phyloP scores from a whole-genome alignment of 208 protist genomes.

The Trypanosoma caninum region DNA sequence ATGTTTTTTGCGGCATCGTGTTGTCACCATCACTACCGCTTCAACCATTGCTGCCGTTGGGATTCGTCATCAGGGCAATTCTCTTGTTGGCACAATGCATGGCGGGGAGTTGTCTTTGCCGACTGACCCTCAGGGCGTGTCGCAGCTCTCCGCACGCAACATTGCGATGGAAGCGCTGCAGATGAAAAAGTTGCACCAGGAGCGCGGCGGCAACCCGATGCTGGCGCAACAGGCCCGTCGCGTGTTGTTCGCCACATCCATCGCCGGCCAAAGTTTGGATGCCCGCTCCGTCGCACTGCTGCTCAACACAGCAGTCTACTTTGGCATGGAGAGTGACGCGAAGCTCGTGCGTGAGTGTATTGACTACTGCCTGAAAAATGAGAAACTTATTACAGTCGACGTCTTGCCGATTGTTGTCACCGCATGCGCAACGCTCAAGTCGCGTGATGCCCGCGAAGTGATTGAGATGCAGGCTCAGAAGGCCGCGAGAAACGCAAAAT shows the following conservation, averaged over 20 bases:
- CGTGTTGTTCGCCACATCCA: conserved; percentile 88
- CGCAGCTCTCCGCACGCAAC: conserved; percentile 81
- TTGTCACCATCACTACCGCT: not conserved
- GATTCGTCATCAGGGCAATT: conserved; percentile 19
- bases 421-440: conserved; percentile 88
- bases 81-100: conserved; percentile 29
- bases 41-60: not conserved
- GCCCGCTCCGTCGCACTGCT: conserved; percentile 82
- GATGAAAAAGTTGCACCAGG: conserved; percentile 91
- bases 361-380: conserved; percentile 89
- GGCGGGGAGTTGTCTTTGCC: conserved; percentile 69
- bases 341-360: conserved; percentile 89
- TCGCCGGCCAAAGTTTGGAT: conserved; percentile 80
- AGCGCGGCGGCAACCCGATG: conserved; percentile 88
- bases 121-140: conserved; percentile 51
- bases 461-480: conserved; percentile 91
- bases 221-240: conserved; percentile 88
- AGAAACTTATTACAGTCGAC: conserved; percentile 85
- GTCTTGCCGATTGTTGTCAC: conserved; percentile 86
- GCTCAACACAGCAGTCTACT: conserved; percentile 91
- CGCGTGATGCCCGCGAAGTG: conserved; percentile 87
- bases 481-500: conserved; percentile 77
- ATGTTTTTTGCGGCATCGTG: not conserved
- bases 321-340: conserved; percentile 91
- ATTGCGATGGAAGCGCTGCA: conserved; percentile 87